A percentile compares a stretch with the other conserved stretches of the same genome.
Evolutionary conservation across 345 rosid species (phyloP).

Genomic region (Nasturtium officinale): DNA sequence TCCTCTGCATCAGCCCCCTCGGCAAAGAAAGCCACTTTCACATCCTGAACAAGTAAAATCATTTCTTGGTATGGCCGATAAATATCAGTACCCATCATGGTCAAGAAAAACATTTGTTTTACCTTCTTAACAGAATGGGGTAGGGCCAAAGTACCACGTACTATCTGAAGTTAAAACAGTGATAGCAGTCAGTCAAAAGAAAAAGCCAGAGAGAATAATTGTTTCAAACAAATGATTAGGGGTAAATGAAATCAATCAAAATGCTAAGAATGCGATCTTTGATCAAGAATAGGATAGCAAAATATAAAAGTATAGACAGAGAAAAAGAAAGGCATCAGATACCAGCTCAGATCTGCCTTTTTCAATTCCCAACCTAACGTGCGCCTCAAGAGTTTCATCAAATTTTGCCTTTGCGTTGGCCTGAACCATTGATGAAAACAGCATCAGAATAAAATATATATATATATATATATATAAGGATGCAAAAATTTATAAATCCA

Average conservation of each 20-base stretch:
- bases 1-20: conserved; percentile 96
- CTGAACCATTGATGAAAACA: conserved; percentile 49
- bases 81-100: background rate
- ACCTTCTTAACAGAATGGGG: conserved; percentile 95
- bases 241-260: background rate
- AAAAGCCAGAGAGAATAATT: background rate
- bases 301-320: background rate
- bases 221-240: background rate
- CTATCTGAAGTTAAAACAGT: conserved; percentile 62
- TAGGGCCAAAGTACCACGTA: conserved; percentile 82
- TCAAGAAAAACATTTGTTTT: conserved; percentile 19
- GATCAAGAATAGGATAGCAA: background rate
- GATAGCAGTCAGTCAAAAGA: conserved; percentile 9
- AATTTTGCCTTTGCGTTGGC: conserved; percentile 69
- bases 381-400: conserved; percentile 92
- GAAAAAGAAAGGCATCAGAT: conserved; percentile 15
- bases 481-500: background rate
- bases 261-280: background rate
- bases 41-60: conserved; percentile 57
- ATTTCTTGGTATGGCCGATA: background rate
- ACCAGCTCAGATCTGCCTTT: conserved; percentile 86
- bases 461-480: background rate
- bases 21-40: conserved; percentile 87
- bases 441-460: background rate
- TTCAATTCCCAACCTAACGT: conserved; percentile 75